These are phyloP conservation scores for Massarina eburnea DNA, from an alignment of 2,329 filamentous ascomycete genomes.

Conservation along the genomic window DNA sequence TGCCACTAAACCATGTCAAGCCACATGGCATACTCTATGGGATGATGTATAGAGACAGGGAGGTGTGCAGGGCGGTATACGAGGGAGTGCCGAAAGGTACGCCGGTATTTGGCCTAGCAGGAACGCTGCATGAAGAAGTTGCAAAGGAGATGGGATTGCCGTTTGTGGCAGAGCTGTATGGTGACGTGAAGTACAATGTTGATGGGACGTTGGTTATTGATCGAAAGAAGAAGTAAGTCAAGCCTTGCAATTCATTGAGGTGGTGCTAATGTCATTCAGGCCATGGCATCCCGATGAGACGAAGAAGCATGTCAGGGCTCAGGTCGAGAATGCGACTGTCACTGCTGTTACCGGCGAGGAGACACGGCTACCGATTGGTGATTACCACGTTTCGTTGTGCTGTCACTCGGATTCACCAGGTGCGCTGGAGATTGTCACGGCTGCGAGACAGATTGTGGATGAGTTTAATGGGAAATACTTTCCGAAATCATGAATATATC, in stretches of 20 bases:
- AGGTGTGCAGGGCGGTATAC: conserved; percentile 56
- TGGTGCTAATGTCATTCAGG: conserved; percentile 17
- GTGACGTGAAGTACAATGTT: conserved; percentile 58
- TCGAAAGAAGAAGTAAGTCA: conserved; percentile 56
- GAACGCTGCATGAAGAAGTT: conserved; percentile 57
- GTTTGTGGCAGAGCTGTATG: conserved; percentile 59
- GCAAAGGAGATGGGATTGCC: conserved; percentile 55
- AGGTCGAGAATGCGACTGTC: conserved; percentile 45
- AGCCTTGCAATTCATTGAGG: neutral
- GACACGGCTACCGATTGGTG: conserved; percentile 44
- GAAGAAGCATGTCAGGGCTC: conserved; percentile 43
- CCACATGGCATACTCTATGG: conserved; percentile 63
- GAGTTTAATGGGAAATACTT: conserved; percentile 19
- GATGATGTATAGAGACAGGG: conserved; percentile 57
- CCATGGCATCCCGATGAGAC: conserved; percentile 48
- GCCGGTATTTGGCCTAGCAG: conserved; percentile 57
- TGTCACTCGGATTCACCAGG: conserved; percentile 50
- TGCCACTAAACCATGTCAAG: conserved; percentile 63
- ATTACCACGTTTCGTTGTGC: conserved; percentile 48
- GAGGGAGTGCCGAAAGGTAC: conserved; percentile 54
- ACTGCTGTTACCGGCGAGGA: conserved; percentile 47
- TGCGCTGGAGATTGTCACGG: conserved; percentile 47
- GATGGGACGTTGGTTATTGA: conserved; percentile 58
- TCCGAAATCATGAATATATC: neutral
- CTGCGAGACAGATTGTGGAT: conserved; percentile 46